Conservation (phyloP, 83 land plant genomes). For the Diphasiastrum complanatum region DNA sequence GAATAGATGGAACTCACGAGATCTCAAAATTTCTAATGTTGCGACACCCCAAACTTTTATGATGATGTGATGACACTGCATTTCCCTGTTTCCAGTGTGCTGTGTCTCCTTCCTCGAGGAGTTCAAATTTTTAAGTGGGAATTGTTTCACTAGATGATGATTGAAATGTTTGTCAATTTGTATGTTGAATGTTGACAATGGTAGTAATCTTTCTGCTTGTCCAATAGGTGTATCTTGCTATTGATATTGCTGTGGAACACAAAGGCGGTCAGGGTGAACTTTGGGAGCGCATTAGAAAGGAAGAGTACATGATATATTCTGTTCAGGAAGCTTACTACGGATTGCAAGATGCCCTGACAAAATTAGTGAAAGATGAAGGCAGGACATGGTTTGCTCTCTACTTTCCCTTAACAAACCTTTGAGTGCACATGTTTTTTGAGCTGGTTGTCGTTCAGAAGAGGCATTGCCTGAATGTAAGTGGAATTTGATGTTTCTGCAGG, state of each 20-base stretch:
- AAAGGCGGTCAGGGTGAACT: slow-evolving; percentile 53
- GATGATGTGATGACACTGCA: no score
- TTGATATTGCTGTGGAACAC: slow-evolving; percentile 56
- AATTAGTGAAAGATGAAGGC: slow-evolving; percentile 50
- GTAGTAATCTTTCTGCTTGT: not conserved
- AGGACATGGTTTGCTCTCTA: slow-evolving; percentile 45
- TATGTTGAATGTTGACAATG: no score
- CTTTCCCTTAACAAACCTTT: not conserved
- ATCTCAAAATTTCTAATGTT: no score
- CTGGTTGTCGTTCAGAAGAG: not conserved
- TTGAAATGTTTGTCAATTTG: no score
- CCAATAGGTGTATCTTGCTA: slow-evolving; percentile 54
- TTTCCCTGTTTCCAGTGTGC: no score
- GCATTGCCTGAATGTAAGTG: not conserved
- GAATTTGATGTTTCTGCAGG: slow-evolving; percentile 32
- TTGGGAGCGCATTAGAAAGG: slow-evolving; percentile 45
- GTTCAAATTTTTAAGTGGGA: no score
- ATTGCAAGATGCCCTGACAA: slow-evolving; percentile 40
- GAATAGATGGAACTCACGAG: no score
- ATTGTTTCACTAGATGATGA: no score
- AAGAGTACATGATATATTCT: slow-evolving; percentile 74
- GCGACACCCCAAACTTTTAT: no score
- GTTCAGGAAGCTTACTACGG: slow-evolving; percentile 59
- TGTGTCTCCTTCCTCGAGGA: no score
- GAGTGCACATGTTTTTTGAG: not conserved